Percentiles rank a stretch among this genome's conserved stretches.
These are phyloP conservation scores for Dictyostelium purpureum DNA, from an alignment of 78 protist species.

Conservation along the genomic window DNA sequence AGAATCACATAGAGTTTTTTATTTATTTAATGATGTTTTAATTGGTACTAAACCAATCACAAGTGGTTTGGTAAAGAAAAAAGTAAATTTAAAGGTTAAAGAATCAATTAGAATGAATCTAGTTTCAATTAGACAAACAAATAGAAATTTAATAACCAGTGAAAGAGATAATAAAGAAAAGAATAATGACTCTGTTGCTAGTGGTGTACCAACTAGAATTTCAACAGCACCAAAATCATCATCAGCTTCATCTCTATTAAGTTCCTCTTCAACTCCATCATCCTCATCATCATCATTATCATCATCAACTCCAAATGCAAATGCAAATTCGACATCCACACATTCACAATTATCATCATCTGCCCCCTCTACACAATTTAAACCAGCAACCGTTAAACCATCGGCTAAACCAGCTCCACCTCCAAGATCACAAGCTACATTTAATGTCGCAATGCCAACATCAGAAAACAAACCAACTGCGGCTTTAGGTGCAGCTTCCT, in stretches of 20 bases:
- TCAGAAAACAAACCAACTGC: neutral
- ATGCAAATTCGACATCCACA: too few species aligned
- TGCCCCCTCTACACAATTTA: neutral
- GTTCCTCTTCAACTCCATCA: neutral
- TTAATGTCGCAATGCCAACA: neutral
- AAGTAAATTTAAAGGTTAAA: constrained; percentile 39
- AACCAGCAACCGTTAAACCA: neutral
- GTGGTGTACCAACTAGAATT: neutral
- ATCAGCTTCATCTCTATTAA: neutral
- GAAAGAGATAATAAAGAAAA: neutral
- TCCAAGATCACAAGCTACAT: constrained; percentile 20
- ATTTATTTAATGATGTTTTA: constrained; percentile 60
- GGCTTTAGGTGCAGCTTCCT: neutral
- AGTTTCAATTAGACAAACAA: neutral
- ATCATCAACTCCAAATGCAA: neutral
- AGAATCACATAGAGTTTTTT: constrained; percentile 57
- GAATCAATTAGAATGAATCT: constrained; percentile 71
- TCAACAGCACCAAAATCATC: constrained; percentile 26
- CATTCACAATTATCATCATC: neutral
- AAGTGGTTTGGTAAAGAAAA: constrained; percentile 55
- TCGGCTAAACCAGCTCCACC: constrained; percentile 16
- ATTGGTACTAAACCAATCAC: constrained; percentile 68
- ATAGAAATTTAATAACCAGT: neutral
- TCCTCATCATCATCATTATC: neutral
- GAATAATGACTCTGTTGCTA: neutral